phyloP scores from a whole-genome alignment of 345 rosid species.

The Raphanus raphanistrum region DNA sequence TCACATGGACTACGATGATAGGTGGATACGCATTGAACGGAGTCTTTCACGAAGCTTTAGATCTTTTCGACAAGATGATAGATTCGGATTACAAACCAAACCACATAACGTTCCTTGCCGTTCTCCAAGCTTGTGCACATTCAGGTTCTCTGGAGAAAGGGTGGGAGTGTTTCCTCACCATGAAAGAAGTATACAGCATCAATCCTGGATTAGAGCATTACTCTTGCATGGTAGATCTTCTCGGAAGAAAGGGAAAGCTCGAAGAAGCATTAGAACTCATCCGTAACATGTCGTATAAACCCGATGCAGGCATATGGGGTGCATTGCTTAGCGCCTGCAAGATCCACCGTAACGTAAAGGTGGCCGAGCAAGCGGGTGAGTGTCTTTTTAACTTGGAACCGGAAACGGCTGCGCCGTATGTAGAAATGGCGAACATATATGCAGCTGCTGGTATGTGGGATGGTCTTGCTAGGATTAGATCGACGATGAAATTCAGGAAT shows the following conservation, averaged over 20 bases:
- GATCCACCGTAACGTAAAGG: constrained; percentile 48
- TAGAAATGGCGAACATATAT: constrained; percentile 62
- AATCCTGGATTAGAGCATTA: constrained; percentile 60
- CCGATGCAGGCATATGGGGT: constrained; percentile 68
- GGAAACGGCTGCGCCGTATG: constrained; percentile 50
- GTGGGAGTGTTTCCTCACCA: constrained; percentile 48
- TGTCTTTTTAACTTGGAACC: constrained; percentile 48
- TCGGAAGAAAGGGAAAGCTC: constrained; percentile 59
- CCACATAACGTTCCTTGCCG: constrained; percentile 56
- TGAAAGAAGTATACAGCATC: constrained; percentile 45
- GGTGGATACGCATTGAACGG: constrained; percentile 65
- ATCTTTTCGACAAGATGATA: constrained; percentile 52
- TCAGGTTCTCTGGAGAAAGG: constrained; percentile 64
- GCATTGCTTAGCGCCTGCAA: constrained; percentile 62
- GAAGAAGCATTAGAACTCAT: constrained; percentile 54
- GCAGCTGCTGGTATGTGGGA: constrained; percentile 57
- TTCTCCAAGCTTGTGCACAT: constrained; percentile 67
- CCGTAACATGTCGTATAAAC: constrained; percentile 48
- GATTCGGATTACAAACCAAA: constrained; percentile 50
- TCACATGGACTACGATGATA: constrained; percentile 69
- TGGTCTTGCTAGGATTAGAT: constrained; percentile 46
- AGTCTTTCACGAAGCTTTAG: constrained; percentile 44
- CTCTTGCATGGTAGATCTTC: constrained; percentile 68
- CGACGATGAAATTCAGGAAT: constrained; percentile 49
- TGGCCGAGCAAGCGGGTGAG: constrained; percentile 48